Evolutionary conservation across 1,284 basidiomycete genomes (phyloP), one percentile per base, ranked within the genome.

Genomic region (Moesziomyces parantarcticus): DNA sequence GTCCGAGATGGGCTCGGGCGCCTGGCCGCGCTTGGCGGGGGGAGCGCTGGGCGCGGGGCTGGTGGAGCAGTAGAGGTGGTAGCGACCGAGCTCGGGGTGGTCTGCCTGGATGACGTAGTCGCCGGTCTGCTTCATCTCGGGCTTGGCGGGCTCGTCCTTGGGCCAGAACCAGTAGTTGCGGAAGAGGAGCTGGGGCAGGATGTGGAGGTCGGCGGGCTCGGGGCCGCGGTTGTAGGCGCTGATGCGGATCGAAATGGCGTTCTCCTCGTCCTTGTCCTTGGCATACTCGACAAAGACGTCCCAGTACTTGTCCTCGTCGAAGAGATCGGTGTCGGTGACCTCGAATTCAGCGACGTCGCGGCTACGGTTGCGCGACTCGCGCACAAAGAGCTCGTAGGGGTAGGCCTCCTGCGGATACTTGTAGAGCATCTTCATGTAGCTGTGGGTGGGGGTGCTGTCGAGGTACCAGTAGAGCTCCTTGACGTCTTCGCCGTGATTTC

Each of bases 401-500:
- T 89, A 99, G 46, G 88, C 87, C 73, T 89, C 87, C 85, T 99
- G 96, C 16, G 96, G 95, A 80, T 98, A 98, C 85, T 98, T 98
- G 90, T 97, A 97, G 63, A 97, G 86, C 85, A 92, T 96, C 86
- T 98, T 99, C 96, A 98, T 98, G 88, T 98, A 99, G 32, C 93
- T 96, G 84, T 99, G 96, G 1, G 95, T 97, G 21, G 96, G 96
- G 0, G 96, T 97, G 53, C 93, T 97, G 85, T 98, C 96, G 75
- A 99, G 89, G 85, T 99, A 98, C 84, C 95, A 99, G 85, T 98
- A 98, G 29, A 98, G 87, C 83, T 99, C 96, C 86, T 98, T 98
- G 86, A 95, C 93, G 84, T 99, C 96, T 85, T 99, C 96, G 73
- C 96, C 96, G 85, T 99, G 96, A 84, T 99, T 99, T 43, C 95